A percentile compares a stretch with the other conserved stretches of the same genome.
Conservation (phyloP, 257 asterid genomes). For the Solanum habrochaites region DNA sequence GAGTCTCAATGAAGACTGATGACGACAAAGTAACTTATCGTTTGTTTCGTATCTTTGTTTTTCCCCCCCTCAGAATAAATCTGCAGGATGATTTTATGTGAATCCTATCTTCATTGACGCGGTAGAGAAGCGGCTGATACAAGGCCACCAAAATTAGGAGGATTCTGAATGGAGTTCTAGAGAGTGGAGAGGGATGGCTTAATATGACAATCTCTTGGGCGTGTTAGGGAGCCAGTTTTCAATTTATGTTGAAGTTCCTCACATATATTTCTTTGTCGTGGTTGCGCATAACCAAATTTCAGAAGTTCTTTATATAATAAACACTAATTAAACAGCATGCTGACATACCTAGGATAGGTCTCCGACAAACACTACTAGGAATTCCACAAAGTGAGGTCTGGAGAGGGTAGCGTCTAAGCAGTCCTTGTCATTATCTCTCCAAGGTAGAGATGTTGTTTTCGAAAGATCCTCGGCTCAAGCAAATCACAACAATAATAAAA, state of each 20-base stretch:
- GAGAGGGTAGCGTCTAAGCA: neutral
- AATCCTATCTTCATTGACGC: slow-evolving; percentile 26
- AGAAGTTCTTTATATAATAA: neutral
- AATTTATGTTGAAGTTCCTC: neutral
- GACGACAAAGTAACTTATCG: slow-evolving; percentile 26
- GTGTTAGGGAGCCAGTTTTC: neutral
- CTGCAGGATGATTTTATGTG: neutral
- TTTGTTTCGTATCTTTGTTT: neutral
- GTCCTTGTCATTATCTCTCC: neutral
- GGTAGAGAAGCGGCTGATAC: slow-evolving; percentile 73
- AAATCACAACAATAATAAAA: neutral
- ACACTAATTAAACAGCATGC: neutral
- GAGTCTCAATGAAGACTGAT: slow-evolving; percentile 83
- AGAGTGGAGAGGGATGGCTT: slow-evolving; percentile 96
- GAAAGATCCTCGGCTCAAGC: neutral
- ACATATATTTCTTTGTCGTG: neutral
- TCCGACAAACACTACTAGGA: neutral
- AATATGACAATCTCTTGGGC: no score
- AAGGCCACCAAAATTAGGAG: slow-evolving; percentile 88
- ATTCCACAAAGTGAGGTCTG: neutral
- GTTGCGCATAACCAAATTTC: neutral
- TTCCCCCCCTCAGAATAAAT: neutral
- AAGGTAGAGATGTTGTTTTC: neutral
- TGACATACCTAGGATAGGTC: neutral
- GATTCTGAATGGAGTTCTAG: slow-evolving; percentile 66